Evolutionary conservation across 2,329 filamentous ascomycete species (phyloP).

Genomic region (Incumbomyces delicatus): DNA sequence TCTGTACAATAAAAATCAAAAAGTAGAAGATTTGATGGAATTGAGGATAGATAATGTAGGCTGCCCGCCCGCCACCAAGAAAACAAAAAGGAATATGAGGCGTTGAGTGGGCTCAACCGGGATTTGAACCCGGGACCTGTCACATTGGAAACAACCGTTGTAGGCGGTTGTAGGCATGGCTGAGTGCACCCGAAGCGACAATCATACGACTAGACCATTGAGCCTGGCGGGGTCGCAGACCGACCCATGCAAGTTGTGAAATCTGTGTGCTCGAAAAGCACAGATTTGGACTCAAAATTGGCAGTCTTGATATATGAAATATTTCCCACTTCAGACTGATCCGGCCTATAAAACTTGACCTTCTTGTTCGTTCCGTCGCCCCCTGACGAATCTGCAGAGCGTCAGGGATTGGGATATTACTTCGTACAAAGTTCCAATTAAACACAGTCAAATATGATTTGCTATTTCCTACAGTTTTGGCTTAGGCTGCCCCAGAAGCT

Average conservation of each 20-base stretch:
- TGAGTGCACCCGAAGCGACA: constrained; percentile 28
- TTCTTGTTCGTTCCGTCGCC: too few species aligned
- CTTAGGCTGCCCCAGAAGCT: constrained; percentile 50
- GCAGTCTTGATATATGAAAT: neutral
- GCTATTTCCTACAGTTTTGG: constrained; percentile 37
- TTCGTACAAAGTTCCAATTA: neutral
- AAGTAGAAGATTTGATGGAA: too few species aligned
- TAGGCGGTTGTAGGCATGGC: neutral
- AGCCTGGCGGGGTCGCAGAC: constrained; percentile 6
- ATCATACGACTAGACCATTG: constrained; percentile 33
- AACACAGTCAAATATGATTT: neutral
- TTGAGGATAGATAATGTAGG: neutral
- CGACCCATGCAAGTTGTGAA: neutral
- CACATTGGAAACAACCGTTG: constrained; percentile 19
- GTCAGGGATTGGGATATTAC: too few species aligned
- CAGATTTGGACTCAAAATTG: constrained; percentile 4
- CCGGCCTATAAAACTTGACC: too few species aligned
- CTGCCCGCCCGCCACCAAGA: neutral
- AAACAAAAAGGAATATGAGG: too few species aligned
- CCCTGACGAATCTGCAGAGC: too few species aligned
- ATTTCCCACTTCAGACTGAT: neutral
- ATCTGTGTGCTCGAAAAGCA: constrained; percentile 12
- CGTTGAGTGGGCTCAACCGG: neutral
- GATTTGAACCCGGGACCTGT: constrained; percentile 32
- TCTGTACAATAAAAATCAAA: too few species aligned